Percentiles rank a stretch among this genome's conserved stretches.
phyloP scores from a whole-genome alignment of 2,329 filamentous ascomycete genomes.

The Fusarium sp. region DNA sequence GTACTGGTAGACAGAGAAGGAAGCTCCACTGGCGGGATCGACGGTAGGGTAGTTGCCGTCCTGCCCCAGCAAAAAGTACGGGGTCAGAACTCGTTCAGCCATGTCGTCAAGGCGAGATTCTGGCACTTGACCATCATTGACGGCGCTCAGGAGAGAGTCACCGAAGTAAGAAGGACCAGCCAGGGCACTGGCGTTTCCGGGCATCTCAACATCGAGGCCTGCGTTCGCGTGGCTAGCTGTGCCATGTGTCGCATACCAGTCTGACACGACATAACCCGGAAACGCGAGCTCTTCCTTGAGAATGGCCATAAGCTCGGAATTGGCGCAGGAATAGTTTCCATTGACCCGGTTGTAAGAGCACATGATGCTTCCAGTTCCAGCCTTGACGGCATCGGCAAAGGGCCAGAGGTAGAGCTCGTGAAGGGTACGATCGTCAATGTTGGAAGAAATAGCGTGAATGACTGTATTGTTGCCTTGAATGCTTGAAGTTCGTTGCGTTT shows the following conservation, averaged over 20 bases:
- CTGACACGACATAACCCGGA: constrained; percentile 59
- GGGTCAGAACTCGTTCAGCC: constrained; percentile 53
- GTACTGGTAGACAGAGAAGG: not conserved
- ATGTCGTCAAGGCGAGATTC: constrained; percentile 51
- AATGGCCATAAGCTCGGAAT: not conserved
- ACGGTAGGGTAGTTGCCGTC: constrained; percentile 54
- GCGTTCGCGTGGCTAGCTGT: constrained; percentile 49
- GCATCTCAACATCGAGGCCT: constrained; percentile 59
- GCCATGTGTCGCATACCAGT: constrained; percentile 56
- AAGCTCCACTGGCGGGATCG: not conserved
- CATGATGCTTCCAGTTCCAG: not conserved
- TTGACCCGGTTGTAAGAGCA: not conserved
- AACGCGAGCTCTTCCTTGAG: constrained; percentile 35
- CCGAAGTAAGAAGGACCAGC: not conserved
- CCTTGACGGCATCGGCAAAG: not conserved
- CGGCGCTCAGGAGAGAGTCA: not conserved
- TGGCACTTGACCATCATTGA: not conserved
- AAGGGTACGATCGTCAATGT: constrained; percentile 42
- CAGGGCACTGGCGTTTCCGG: constrained; percentile 52
- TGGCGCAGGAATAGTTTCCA: not conserved
- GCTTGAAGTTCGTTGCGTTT: not conserved
- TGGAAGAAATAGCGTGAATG: constrained; percentile 14
- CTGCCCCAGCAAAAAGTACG: constrained; percentile 65
- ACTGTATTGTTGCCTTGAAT: not conserved
- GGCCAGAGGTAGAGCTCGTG: constrained; percentile 11